A percentile compares a stretch with the other conserved stretches of the same genome.
Conservation (phyloP, 345 rosid genomes). For the Moricandia moricandioides region DNA sequence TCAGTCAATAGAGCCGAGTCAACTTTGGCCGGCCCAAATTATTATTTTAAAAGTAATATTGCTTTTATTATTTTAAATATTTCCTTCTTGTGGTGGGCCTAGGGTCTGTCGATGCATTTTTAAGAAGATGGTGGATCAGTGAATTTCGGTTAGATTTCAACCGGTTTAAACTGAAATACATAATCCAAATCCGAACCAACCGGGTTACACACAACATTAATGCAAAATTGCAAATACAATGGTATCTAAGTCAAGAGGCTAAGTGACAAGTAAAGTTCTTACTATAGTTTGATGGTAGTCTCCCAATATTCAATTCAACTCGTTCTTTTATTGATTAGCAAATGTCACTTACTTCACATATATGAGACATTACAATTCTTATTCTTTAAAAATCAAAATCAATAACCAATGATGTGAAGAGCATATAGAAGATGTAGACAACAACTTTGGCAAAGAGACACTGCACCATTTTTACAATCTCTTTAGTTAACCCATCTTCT, state of each 20-base stretch:
- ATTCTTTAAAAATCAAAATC: not conserved
- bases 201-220: not conserved
- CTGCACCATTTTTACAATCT: not conserved
- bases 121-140: not conserved
- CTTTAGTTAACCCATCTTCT: not conserved
- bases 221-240: too few species aligned
- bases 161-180: not conserved
- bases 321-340: not conserved
- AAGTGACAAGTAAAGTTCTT: not conserved
- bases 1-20: slow-evolving; percentile 22
- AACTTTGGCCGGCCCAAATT: slow-evolving; percentile 28
- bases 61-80: not conserved
- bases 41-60: not conserved
- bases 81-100: not conserved
- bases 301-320: not conserved
- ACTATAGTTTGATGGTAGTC: too few species aligned
- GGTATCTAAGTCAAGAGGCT: not conserved
- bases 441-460: not conserved
- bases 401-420: not conserved
- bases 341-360: not conserved
- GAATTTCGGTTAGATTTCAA: not conserved
- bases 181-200: not conserved
- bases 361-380: not conserved
- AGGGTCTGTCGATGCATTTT: not conserved
- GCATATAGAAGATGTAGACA: not conserved